Evolutionary conservation across 2,329 filamentous ascomycete species (phyloP).

Genomic region (Paecilomyces formosus): DNA sequence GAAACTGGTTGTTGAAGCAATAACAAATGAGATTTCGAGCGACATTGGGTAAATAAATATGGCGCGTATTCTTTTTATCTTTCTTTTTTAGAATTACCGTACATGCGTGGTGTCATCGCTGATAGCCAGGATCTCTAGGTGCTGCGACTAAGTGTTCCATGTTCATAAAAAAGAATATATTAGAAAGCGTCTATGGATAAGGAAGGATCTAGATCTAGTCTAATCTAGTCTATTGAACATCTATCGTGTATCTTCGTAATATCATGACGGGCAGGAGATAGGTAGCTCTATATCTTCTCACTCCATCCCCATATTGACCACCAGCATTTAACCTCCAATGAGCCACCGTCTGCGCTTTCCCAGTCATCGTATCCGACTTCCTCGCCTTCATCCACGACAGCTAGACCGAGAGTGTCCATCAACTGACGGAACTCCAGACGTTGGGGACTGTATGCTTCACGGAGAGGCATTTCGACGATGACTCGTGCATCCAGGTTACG

Average conservation of each 20-base stretch:
- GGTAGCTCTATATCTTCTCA: slow-evolving; percentile 21
- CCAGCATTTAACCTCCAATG: slow-evolving; percentile 39
- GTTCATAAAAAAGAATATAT: no score
- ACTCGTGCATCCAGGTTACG: slow-evolving; percentile 52
- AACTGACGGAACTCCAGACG: slow-evolving; percentile 53
- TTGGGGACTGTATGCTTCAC: slow-evolving; percentile 60
- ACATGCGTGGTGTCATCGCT: no score
- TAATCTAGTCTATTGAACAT: slow-evolving; percentile 2
- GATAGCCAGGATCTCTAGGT: no score
- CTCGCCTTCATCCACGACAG: slow-evolving; percentile 44
- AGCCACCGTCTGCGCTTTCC: slow-evolving; percentile 34
- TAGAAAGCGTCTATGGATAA: background rate
- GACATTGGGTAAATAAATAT: no score
- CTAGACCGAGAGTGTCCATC: slow-evolving; percentile 51
- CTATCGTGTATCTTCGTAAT: slow-evolving; percentile 25
- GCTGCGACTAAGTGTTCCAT: no score
- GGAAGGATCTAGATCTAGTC: background rate
- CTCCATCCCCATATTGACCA: slow-evolving; percentile 42
- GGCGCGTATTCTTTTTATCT: no score
- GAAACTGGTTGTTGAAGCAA: no score
- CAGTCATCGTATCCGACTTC: slow-evolving; percentile 43
- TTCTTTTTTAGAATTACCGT: no score
- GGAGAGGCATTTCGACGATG: slow-evolving; percentile 72
- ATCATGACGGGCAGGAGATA: slow-evolving; percentile 10
- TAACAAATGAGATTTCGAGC: no score